Evolutionary conservation across 169 alveolate genomes (phyloP).

Genomic region (Eimeria falciformis): DNA sequence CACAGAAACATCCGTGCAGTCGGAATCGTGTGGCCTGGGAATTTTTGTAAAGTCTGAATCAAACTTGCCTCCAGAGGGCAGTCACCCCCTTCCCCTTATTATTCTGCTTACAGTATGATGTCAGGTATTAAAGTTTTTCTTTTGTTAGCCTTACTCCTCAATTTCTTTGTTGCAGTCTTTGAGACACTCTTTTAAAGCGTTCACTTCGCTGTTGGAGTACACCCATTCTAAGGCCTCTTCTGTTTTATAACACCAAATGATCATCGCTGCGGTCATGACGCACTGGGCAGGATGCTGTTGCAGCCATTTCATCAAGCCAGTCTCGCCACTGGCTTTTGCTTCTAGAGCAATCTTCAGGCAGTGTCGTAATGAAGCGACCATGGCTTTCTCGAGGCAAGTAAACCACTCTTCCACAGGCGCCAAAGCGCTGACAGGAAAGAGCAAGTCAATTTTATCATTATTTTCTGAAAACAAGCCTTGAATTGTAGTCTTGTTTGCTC

Average conservation of each 20-base stretch:
- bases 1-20: neutral
- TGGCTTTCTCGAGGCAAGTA: constrained; percentile 39
- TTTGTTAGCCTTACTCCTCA: constrained; percentile 28
- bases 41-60: neutral
- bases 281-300: constrained; percentile 71
- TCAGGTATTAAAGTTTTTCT: neutral
- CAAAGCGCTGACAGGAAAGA: constrained; percentile 31
- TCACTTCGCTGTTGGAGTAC: neutral
- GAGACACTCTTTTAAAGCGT: constrained; percentile 21
- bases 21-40: neutral
- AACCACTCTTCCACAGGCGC: constrained; percentile 69
- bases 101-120: neutral
- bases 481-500: constrained; percentile 27
- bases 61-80: neutral
- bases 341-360: constrained; percentile 36
- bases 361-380: constrained; percentile 27
- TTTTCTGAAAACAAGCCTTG: constrained; percentile 42
- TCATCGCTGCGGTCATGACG: constrained; percentile 50
- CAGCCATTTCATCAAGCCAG: constrained; percentile 10
- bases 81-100: neutral
- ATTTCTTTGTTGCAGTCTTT: constrained; percentile 40
- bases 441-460: constrained; percentile 33
- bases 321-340: constrained; percentile 10
- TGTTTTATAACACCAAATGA: constrained; percentile 37
- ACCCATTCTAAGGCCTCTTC: constrained; percentile 46